Evolutionary conservation across 1,284 basidiomycete genomes (phyloP).

Genomic region (Naganishia sp.): DNA sequence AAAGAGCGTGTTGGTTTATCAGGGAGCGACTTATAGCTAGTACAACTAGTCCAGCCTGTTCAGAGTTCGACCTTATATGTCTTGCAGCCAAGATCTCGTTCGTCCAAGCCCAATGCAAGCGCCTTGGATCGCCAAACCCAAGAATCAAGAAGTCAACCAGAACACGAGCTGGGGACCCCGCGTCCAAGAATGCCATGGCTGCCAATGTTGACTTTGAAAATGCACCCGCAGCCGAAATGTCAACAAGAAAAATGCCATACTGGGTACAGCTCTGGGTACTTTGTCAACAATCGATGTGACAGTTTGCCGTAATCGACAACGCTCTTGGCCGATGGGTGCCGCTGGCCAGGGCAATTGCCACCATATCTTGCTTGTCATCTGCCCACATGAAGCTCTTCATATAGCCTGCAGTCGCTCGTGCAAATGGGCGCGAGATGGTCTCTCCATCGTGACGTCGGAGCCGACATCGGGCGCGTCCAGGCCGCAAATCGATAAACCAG

Average conservation of each 20-base stretch:
- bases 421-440: too few relatives aligned
- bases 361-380: too few relatives aligned
- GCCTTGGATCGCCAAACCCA: neutral
- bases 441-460: too few relatives aligned
- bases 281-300: too few relatives aligned
- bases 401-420: too few relatives aligned
- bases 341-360: too few relatives aligned
- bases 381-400: too few relatives aligned
- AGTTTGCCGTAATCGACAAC: too few relatives aligned
- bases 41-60: neutral
- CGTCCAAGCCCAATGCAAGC: neutral
- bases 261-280: too few relatives aligned
- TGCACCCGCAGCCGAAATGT: conserved; percentile 12
- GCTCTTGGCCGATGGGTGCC: too few relatives aligned
- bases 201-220: conserved; percentile 2
- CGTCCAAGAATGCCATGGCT: neutral
- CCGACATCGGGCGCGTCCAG: too few relatives aligned
- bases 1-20: neutral
- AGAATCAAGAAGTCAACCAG: neutral
- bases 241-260: neutral
- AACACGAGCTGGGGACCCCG: neutral
- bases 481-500: too few relatives aligned
- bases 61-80: neutral
- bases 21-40: neutral
- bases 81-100: neutral